Conservation (phyloP, 306 rosid species). For the Albizia julibrissin region DNA sequence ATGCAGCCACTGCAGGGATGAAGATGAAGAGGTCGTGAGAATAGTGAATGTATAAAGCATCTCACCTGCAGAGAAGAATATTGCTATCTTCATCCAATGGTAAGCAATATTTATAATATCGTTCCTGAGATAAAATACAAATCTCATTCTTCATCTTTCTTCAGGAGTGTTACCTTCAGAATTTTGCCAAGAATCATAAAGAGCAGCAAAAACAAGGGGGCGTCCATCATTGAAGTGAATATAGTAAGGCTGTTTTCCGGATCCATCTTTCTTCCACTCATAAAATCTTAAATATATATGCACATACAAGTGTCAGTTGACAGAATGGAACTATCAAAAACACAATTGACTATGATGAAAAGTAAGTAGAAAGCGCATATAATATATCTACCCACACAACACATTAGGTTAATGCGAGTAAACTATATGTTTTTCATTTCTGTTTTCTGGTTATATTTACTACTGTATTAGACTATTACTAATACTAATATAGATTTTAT, state of each 20-base stretch:
- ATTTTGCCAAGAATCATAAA: slow-evolving; percentile 83
- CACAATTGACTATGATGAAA: background rate
- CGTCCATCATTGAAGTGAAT: slow-evolving; percentile 82
- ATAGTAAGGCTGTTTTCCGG: slow-evolving; percentile 90
- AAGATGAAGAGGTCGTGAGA: slow-evolving; percentile 76
- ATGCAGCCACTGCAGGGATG: slow-evolving; percentile 84
- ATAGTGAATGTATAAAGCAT: slow-evolving; percentile 71
- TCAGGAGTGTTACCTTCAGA: slow-evolving; percentile 57
- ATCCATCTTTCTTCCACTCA: slow-evolving; percentile 94
- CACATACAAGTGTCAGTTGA: slow-evolving; percentile 5
- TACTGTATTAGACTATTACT: background rate
- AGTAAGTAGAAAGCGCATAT: background rate
- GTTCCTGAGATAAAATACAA: slow-evolving; percentile 3
- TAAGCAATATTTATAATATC: slow-evolving; percentile 1
- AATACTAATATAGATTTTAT: background rate
- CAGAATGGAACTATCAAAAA: slow-evolving; percentile 19
- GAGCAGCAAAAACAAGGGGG: slow-evolving; percentile 87
- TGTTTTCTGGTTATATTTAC: background rate
- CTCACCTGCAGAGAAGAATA: slow-evolving; percentile 58
- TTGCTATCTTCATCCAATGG: slow-evolving; percentile 14
- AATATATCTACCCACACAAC: background rate
- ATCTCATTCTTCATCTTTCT: slow-evolving; percentile 15
- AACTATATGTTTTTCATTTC: background rate
- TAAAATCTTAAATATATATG: slow-evolving; percentile 57
- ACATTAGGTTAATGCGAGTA: background rate